Evolutionary conservation across 208 protist genomes (phyloP).

Genomic region (Phytomonas sp.): DNA sequence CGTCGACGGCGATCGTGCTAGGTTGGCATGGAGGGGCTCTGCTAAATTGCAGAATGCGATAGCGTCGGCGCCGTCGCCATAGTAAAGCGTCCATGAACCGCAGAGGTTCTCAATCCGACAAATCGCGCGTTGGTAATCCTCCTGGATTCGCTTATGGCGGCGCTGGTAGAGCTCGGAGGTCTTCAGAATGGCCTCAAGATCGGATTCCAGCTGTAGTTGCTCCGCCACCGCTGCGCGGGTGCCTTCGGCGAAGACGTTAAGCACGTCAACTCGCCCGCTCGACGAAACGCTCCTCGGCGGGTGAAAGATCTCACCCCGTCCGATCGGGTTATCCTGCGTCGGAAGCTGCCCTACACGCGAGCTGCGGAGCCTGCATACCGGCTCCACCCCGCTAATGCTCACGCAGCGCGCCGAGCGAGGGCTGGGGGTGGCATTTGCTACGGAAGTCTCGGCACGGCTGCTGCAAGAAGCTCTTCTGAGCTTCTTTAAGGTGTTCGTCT

Average conservation of each 20-base stretch:
- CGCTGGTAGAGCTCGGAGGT: conserved; percentile 43
- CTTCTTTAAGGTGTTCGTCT: too few relatives aligned
- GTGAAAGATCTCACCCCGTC: neutral
- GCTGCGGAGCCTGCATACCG: neutral
- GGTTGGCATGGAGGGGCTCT: neutral
- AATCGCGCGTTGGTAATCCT: conserved; percentile 22
- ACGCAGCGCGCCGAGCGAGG: neutral
- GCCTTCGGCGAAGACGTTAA: neutral
- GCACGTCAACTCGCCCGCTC: too few relatives aligned
- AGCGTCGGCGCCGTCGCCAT: conserved; percentile 30
- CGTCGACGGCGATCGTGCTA: neutral
- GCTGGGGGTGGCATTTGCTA: too few relatives aligned
- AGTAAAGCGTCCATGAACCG: conserved; percentile 55
- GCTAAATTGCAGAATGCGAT: neutral
- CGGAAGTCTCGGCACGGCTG: too few relatives aligned
- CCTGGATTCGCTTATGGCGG: conserved; percentile 19
- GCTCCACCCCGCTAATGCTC: neutral
- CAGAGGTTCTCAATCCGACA: conserved; percentile 30
- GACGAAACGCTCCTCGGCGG: neutral
- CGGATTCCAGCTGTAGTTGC: conserved; percentile 11
- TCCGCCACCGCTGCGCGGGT: conserved; percentile 10
- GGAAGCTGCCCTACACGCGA: too few relatives aligned
- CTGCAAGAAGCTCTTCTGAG: too few relatives aligned
- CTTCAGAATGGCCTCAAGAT: conserved; percentile 23
- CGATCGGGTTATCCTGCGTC: too few relatives aligned